Conservation (phyloP, 208 protist genomes). For the Trypanosoma boissoni region DNA sequence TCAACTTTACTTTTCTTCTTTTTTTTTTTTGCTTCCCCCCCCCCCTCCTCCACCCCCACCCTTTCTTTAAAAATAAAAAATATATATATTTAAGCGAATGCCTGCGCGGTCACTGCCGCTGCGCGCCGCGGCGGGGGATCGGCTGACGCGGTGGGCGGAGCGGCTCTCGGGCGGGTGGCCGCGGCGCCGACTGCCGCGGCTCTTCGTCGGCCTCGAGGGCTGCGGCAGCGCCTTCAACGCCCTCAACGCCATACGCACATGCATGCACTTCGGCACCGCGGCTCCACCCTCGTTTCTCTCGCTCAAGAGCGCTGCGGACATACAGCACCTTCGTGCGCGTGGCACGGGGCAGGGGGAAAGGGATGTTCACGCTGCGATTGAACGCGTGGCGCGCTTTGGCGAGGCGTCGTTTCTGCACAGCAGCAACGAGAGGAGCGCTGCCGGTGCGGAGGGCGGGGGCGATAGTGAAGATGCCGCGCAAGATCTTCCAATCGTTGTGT, state of each 20-base stretch:
- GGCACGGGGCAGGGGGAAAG: background rate
- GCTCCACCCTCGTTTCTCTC: constrained; percentile 63
- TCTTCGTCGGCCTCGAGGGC: constrained; percentile 69
- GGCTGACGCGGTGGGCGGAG: constrained; percentile 71
- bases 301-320: constrained; percentile 33
- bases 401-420: constrained; percentile 5
- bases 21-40: constrained; percentile 6
- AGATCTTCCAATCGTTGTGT: constrained; percentile 46
- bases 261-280: constrained; percentile 62
- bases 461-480: background rate
- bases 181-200: constrained; percentile 12
- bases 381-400: constrained; percentile 35
- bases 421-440: too few species aligned
- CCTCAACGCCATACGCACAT: constrained; percentile 79
- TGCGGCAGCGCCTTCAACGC: constrained; percentile 86
- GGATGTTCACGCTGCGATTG: background rate
- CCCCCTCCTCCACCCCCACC: background rate
- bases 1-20: background rate
- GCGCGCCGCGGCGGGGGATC: constrained; percentile 34
- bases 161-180: constrained; percentile 35
- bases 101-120: constrained; percentile 56
- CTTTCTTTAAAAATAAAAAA: background rate
- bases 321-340: constrained; percentile 46
- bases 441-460: too few species aligned
- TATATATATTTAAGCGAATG: background rate